Percentiles rank a stretch among this genome's conserved stretches.
phyloP scores from a whole-genome alignment of 2,329 filamentous ascomycete genomes.

The Balansia obtecta region DNA sequence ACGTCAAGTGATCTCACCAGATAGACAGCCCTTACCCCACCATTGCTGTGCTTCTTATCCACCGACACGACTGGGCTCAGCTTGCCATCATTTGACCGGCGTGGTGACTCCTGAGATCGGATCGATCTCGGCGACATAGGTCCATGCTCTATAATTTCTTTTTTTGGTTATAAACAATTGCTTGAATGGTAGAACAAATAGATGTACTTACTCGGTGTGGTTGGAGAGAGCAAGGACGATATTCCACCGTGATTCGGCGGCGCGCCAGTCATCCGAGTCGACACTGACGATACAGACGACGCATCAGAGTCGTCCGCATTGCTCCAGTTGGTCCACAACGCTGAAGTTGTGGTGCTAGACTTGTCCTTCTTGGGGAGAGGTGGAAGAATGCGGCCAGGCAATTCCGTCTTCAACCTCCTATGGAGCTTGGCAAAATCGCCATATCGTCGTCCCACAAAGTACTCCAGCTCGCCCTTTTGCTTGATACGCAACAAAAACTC shows the following conservation, averaged over 20 bases:
- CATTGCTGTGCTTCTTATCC: constrained; percentile 10
- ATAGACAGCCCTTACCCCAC: constrained; percentile 12
- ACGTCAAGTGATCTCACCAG: neutral
- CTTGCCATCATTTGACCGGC: constrained; percentile 20
- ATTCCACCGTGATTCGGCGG: constrained; percentile 9
- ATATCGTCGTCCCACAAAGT: constrained; percentile 75
- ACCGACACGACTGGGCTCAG: constrained; percentile 12
- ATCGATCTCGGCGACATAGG: constrained; percentile 18
- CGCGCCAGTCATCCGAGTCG: constrained; percentile 47
- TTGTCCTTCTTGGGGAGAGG: constrained; percentile 89
- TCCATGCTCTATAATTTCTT: neutral
- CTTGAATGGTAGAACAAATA: neutral
- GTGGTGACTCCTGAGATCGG: constrained; percentile 18
- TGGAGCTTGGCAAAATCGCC: constrained; percentile 76
- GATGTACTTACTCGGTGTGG: constrained; percentile 4
- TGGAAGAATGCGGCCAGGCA: constrained; percentile 82
- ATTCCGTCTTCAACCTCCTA: constrained; percentile 66
- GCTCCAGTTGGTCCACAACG: constrained; percentile 40
- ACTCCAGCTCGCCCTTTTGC: constrained; percentile 59
- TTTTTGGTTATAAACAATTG: neutral
- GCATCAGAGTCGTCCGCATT: constrained; percentile 55
- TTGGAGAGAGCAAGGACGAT: constrained; percentile 18
- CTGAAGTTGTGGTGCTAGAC: constrained; percentile 53
- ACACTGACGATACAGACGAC: constrained; percentile 70
- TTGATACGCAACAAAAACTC: constrained; percentile 87